These are phyloP conservation scores for Colletotrichum melonis DNA, from an alignment of 2,329 filamentous ascomycete species.

Conservation along the genomic window DNA sequence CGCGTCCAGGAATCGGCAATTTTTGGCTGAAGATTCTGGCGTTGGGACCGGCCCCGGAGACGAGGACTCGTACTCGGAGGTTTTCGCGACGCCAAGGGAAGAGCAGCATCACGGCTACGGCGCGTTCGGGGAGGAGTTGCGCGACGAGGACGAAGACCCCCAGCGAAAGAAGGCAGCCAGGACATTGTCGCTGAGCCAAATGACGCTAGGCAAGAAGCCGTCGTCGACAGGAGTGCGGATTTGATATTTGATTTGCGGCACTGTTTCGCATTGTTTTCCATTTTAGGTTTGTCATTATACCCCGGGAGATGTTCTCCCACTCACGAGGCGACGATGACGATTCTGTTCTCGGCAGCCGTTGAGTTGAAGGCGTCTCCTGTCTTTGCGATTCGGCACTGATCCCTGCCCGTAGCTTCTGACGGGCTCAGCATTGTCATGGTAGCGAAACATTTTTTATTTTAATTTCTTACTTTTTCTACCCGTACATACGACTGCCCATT, in stretches of 20 bases:
- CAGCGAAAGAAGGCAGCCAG: slow-evolving; percentile 66
- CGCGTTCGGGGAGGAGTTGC: slow-evolving; percentile 56
- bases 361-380: slow-evolving; percentile 22
- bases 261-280: slow-evolving; percentile 19
- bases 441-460: slow-evolving; percentile 9
- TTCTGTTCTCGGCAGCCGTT: slow-evolving; percentile 30
- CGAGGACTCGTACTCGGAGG: slow-evolving; percentile 58
- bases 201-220: slow-evolving; percentile 59
- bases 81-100: slow-evolving; percentile 64
- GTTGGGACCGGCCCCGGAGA: slow-evolving; percentile 49
- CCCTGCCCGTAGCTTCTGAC: slow-evolving; percentile 3
- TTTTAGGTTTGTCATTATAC: slow-evolving; percentile 35
- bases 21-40: slow-evolving; percentile 47
- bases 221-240: slow-evolving; percentile 17
- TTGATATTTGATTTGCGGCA: slow-evolving; percentile 29
- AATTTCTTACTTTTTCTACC: background rate
- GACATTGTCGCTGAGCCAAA: slow-evolving; percentile 72
- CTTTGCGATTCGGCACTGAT: slow-evolving; percentile 28
- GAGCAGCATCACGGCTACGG: slow-evolving; percentile 49
- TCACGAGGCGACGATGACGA: slow-evolving; percentile 22
- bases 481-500: background rate
- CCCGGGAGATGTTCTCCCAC: slow-evolving; percentile 30
- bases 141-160: slow-evolving; percentile 49
- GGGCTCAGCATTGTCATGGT: slow-evolving; percentile 24
- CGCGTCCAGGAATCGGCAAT: slow-evolving; percentile 32